Conservation (phyloP, 208 protist species). For the Angomonas ambiguus region DNA sequence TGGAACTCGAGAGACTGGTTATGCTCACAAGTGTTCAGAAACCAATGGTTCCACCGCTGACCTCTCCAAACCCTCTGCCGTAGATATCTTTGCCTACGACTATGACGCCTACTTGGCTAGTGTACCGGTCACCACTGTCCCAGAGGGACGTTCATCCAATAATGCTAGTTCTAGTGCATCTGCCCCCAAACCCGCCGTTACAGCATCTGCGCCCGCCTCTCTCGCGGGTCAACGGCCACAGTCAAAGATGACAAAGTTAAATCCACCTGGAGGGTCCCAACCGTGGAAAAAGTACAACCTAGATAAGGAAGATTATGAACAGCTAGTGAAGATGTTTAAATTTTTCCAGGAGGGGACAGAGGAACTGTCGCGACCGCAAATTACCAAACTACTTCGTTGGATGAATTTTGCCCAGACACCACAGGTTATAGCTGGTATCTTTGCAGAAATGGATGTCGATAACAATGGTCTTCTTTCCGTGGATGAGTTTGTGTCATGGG, state of each 20-base stretch:
- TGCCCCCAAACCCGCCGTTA: neutral
- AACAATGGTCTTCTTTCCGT: slow-evolving; percentile 50
- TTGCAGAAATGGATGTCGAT: slow-evolving; percentile 70
- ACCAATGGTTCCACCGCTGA: neutral
- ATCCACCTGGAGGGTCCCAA: neutral
- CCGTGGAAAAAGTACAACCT: slow-evolving; percentile 63
- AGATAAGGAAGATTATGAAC: slow-evolving; percentile 69
- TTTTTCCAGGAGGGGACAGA: slow-evolving; percentile 75
- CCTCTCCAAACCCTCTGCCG: neutral
- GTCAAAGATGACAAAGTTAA: neutral
- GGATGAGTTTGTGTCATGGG: slow-evolving; percentile 70
- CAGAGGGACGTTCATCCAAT: neutral
- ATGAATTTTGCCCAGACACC: slow-evolving; percentile 73
- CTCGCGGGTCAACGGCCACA: neutral
- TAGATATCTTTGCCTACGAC: neutral
- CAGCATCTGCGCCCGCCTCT: neutral
- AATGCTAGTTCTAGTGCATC: too few species aligned
- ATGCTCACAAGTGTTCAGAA: slow-evolving; percentile 22
- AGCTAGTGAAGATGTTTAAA: slow-evolving; percentile 70
- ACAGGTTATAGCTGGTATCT: slow-evolving; percentile 70
- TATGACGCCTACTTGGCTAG: neutral
- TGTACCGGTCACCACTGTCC: neutral
- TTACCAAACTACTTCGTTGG: slow-evolving; percentile 59
- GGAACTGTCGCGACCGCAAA: slow-evolving; percentile 40
- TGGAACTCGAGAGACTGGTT: slow-evolving; percentile 45